Conservation (phyloP, 208 protist species). For the Leishmania mexicana region DNA sequence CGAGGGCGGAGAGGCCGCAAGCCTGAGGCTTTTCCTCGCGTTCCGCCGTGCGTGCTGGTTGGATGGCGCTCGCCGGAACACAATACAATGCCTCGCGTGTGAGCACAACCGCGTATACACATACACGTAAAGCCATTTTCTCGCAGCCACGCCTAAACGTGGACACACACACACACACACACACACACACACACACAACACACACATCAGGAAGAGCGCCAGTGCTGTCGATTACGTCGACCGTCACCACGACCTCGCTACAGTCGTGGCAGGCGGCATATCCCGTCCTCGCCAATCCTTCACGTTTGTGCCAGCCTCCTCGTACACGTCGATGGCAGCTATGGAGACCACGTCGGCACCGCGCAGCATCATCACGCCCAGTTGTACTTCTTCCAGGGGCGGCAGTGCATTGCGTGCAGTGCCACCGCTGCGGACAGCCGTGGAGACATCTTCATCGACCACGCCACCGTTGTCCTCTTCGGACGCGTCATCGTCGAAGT, state of each 20-base stretch:
- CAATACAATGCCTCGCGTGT: background rate
- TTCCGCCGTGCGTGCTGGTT: background rate
- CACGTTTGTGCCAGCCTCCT: conserved; percentile 68
- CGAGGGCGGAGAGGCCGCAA: background rate
- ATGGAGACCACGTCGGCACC: conserved; percentile 77
- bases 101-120: background rate
- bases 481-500: conserved; percentile 18
- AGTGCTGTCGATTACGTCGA: background rate
- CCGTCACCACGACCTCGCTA: background rate
- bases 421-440: background rate
- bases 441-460: background rate
- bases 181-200: background rate
- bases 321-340: conserved; percentile 66
- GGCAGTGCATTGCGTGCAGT: background rate
- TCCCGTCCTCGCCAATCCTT: conserved; percentile 52
- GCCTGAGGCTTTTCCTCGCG: background rate
- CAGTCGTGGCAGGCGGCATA: conserved; percentile 49
- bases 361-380: conserved; percentile 79
- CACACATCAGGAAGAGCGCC: background rate
- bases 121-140: background rate
- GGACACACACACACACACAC: background rate
- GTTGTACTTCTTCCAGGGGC: conserved; percentile 44
- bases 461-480: conserved; percentile 10
- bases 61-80: background rate
- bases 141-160: background rate